These are phyloP conservation scores for Triglochin maritima DNA, from an alignment of 106 monocot genomes.

Conservation along the genomic window DNA sequence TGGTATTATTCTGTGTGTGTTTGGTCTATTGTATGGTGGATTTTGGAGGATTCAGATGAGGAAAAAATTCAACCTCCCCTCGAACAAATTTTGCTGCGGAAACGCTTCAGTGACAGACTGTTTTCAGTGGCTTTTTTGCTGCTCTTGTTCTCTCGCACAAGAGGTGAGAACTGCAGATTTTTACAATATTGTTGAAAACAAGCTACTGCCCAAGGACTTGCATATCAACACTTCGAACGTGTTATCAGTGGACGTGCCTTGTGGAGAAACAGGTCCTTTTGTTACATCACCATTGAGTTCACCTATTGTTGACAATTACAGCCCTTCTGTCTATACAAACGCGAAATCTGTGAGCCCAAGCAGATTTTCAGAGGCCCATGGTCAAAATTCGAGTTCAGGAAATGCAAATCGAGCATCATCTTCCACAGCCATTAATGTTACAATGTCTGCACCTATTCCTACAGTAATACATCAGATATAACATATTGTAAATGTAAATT, in stretches of 20 bases:
- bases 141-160: constrained; percentile 57
- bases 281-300: constrained; percentile 19
- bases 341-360: constrained; percentile 4
- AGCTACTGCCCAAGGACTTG: constrained; percentile 11
- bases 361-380: not conserved
- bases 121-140: constrained; percentile 58
- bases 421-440: too few species aligned
- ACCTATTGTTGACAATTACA: constrained; percentile 8
- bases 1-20: constrained; percentile 41
- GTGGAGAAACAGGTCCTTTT: constrained; percentile 13
- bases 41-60: constrained; percentile 81
- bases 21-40: constrained; percentile 60
- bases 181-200: constrained; percentile 41
- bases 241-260: constrained; percentile 16
- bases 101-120: constrained; percentile 36
- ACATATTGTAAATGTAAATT: too few species aligned
- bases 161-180: constrained; percentile 47
- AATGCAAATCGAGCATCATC: too few species aligned
- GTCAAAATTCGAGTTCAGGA: not conserved
- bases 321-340: constrained; percentile 1
- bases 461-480: too few species aligned
- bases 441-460: too few species aligned
- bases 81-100: constrained; percentile 28
- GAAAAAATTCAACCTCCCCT: constrained; percentile 44
- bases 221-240: not conserved